phyloP scores from a whole-genome alignment of 495 filamentous ascomycete genomes.

The Aspergillus mulundensis region DNA sequence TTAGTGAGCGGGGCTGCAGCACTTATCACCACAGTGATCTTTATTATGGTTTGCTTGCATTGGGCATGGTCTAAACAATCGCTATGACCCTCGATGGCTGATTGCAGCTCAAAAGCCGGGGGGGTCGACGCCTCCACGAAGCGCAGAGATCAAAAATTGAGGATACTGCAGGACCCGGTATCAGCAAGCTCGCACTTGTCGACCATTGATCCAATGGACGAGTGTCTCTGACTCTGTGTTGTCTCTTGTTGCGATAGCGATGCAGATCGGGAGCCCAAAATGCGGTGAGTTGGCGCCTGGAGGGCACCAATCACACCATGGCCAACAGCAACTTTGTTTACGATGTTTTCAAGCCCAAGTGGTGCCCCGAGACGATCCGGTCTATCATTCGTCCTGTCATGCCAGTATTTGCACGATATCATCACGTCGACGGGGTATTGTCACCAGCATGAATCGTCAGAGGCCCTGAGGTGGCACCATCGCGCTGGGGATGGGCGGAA shows the following conservation, averaged over 20 bases:
- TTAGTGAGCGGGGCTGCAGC: conserved; percentile 14
- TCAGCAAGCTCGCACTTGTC: background rate
- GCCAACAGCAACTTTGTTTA: background rate
- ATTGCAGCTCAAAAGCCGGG: background rate
- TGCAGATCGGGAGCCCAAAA: conserved; percentile 26
- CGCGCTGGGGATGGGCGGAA: too few relatives aligned
- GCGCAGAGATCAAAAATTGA: background rate
- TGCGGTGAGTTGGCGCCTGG: conserved; percentile 18
- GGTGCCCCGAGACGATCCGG: background rate
- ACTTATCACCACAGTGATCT: conserved; percentile 15
- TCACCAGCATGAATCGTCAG: background rate
- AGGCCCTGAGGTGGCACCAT: conserved; percentile 1
- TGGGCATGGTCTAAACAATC: conserved; percentile 8
- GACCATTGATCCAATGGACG: background rate
- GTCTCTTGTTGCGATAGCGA: conserved; percentile 4
- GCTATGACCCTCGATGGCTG: background rate
- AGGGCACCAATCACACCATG: conserved; percentile 15
- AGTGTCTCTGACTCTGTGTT: conserved; percentile 2
- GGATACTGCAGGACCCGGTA: conserved; percentile 2
- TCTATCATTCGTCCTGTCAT: background rate
- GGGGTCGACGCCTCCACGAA: too few relatives aligned
- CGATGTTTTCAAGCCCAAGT: conserved; percentile 2
- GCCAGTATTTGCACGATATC: background rate
- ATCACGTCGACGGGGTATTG: background rate
- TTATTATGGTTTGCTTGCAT: conserved; percentile 13